Base-by-base conservation (phyloP, 257 asterid genomes). In the Anisodus tanguticus region DNA sequence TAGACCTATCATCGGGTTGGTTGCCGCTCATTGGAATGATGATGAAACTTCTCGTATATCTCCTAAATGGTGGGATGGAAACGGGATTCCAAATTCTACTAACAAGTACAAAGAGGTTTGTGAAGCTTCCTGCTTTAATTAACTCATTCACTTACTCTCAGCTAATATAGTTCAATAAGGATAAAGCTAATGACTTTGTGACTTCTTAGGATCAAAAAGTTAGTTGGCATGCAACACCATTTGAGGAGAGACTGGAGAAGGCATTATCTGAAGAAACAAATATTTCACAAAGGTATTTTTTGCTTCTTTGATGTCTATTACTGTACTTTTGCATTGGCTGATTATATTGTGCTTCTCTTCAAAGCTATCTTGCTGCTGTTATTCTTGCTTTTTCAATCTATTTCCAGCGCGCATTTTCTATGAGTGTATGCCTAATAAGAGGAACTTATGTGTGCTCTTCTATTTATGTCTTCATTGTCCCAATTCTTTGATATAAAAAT, bases 51-150 rank as follows among this genome's bases (percentile, higher is more conserved):
- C 91, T 80, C 90, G 83, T 57, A 64, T 89, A 85, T 87, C 95
- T 49, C 98, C 98, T 68, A 90, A 90, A 85, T 89, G 93, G 95
- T 93, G 97, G 98, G 96, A 91, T 85, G 97, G 96, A 31, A 96
- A 96, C 83, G 99, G 99, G 59, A 94, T 96, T 80, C 99, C 99
- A 8, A 96, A 96, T 84, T 92, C 98, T 26, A 96, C 98, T 72
- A 96, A 90, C 88, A 96, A 96, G 92, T 94, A 96, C 89, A 96
- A 93, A 90, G 99, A 94, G 97, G 99, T 94, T 76, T 79, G 82
- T 22, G 35, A 31, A 31, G 2, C 35, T 31, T 31, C 1, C 35
- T 31, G 35, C 35, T 31, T 31, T 31, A 31, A 31, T 31, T 31
- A 31, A 6, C 60, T 26, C 26, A 2, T 43, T 54, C 37, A n/a